Conservation (phyloP, 345 rosid species). For the Camelina sativa region DNA sequence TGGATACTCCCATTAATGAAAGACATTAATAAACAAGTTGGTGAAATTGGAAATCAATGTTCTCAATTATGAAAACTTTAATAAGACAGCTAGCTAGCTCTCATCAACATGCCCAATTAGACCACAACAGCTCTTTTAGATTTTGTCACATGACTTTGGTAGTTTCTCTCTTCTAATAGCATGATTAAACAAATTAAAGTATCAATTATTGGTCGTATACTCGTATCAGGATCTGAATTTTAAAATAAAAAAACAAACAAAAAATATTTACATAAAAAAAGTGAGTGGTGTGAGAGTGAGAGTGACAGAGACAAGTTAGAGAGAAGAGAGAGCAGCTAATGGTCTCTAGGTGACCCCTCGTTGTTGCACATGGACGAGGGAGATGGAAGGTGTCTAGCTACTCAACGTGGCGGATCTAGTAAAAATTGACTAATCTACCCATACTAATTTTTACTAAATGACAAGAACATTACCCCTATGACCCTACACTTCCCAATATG, state of each 20-base stretch:
- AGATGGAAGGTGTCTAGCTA: conserved; percentile 23
- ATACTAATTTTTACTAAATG: conserved; percentile 27
- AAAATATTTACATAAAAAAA: conserved; percentile 15
- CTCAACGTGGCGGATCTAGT: conserved; percentile 30
- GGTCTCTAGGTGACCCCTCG: conserved; percentile 29
- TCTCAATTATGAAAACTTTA: not conserved
- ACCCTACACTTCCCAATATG: conserved; percentile 43
- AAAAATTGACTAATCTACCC: conserved; percentile 36
- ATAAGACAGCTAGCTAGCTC: conserved; percentile 34
- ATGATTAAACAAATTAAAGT: conserved; percentile 12
- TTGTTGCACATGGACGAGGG: conserved; percentile 39
- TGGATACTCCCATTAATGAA: conserved; percentile 17
- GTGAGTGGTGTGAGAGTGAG: conserved; percentile 40
- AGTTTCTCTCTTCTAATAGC: conserved; percentile 13
- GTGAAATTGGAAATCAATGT: conserved; percentile 15
- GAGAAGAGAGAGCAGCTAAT: conserved; percentile 3
- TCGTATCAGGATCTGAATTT: not conserved
- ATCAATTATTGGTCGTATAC: conserved; percentile 23
- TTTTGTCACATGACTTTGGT: conserved; percentile 44
- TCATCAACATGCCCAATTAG: conserved; percentile 32
- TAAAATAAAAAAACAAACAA: not conserved
- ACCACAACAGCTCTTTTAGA: conserved; percentile 46
- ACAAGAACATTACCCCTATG: conserved; percentile 22
- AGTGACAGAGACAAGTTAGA: conserved; percentile 37
- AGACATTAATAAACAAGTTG: conserved; percentile 26